Percentiles rank a stretch among this genome's conserved stretches.
Evolutionary conservation across 2,329 filamentous ascomycete genomes (phyloP).

Genomic region (Xylaria sp.): DNA sequence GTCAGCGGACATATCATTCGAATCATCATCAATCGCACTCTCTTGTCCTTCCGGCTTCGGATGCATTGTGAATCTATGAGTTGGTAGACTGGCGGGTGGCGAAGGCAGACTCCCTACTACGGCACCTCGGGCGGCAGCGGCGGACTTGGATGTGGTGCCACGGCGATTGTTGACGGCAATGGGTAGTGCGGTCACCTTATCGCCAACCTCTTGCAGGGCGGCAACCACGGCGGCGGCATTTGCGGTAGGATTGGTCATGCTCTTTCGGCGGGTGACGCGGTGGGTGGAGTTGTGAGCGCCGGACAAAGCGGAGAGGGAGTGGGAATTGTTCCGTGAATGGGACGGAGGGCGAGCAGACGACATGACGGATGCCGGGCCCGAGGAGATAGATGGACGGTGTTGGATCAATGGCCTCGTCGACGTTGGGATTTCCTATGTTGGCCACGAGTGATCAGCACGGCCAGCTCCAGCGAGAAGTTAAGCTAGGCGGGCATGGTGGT

Average conservation of each 20-base stretch:
- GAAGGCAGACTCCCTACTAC: conserved; percentile 68
- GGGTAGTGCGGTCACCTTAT: conserved; percentile 63
- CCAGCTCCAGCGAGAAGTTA: conserved; percentile 43
- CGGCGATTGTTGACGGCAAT: conserved; percentile 70
- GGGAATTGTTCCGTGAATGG: conserved; percentile 77
- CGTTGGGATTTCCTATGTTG: conserved; percentile 68
- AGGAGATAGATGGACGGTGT: conserved; percentile 68
- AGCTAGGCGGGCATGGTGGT: conserved; percentile 40
- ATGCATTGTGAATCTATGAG: conserved; percentile 61
- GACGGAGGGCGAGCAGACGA: conserved; percentile 66
- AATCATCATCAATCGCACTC: conserved; percentile 76
- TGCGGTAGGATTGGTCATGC: conserved; percentile 79
- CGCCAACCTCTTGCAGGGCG: conserved; percentile 74
- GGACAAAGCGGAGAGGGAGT: conserved; percentile 83
- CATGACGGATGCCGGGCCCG: conserved; percentile 66
- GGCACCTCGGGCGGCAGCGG: conserved; percentile 62
- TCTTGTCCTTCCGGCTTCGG: conserved; percentile 63
- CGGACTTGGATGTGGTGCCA: conserved; percentile 74
- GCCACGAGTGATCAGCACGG: conserved; percentile 52
- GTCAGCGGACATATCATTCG: conserved; percentile 65
- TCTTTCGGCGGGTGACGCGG: conserved; percentile 92
- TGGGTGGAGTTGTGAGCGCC: conserved; percentile 82
- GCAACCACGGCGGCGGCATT: conserved; percentile 81
- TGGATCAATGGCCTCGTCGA: conserved; percentile 74
- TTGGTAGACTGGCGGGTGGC: conserved; percentile 75